Evolutionary conservation across 2,329 filamentous ascomycete genomes (phyloP).

Genomic region (Pyricularia sp.): DNA sequence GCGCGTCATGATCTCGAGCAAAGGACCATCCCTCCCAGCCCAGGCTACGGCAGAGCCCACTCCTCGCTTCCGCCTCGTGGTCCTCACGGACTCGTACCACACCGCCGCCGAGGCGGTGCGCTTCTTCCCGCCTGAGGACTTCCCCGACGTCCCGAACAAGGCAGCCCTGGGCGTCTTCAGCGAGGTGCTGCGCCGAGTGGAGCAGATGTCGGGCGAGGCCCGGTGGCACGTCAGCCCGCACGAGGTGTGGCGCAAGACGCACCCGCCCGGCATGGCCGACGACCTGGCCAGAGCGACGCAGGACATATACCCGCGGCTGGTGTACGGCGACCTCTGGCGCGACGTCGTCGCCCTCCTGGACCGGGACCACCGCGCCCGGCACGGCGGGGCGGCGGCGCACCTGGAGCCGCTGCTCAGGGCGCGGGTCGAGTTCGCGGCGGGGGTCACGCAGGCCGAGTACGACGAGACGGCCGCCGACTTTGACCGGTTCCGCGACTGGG

Average conservation of each 20-base stretch:
- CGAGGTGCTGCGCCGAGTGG: background rate
- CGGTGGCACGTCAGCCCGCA: background rate
- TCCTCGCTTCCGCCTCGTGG: background rate
- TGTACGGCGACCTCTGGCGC: background rate
- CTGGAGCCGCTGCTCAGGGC: background rate
- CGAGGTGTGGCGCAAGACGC: background rate
- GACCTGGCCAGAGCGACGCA: background rate
- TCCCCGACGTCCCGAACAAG: background rate
- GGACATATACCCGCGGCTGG: background rate
- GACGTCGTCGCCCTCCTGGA: background rate
- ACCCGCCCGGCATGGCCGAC: background rate
- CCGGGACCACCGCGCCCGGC: background rate
- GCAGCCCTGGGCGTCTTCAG: background rate
- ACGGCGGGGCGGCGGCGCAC: background rate
- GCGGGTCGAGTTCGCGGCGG: background rate
- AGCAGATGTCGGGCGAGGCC: background rate
- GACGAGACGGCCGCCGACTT: background rate
- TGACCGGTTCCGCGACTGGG: background rate
- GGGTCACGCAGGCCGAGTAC: background rate
- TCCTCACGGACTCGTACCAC: background rate
- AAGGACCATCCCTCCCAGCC: background rate
- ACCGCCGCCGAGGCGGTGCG: background rate
- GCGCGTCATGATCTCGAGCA: background rate
- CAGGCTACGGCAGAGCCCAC: background rate
- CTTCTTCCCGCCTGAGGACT: background rate